Conservation (phyloP, 768 basidiomycete species). For the Pulveroboletus sp. region DNA sequence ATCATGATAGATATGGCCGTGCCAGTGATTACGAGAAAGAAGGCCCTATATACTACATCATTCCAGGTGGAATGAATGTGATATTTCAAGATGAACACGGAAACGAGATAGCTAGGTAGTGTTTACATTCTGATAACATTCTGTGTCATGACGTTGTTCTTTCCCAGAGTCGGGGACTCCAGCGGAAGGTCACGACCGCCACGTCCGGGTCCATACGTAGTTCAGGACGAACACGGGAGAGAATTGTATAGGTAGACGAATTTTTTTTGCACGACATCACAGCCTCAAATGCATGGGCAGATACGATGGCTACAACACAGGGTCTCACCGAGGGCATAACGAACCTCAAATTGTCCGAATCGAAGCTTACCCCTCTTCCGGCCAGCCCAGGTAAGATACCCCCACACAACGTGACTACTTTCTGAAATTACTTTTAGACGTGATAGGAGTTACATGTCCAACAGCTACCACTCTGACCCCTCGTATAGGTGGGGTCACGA, state of each 20-base stretch:
- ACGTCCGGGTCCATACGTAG: constrained; percentile 43
- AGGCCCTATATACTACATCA: constrained; percentile 50
- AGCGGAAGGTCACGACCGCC: constrained; percentile 23
- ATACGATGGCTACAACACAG: constrained; percentile 25
- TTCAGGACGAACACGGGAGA: constrained; percentile 55
- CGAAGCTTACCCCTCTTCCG: constrained; percentile 19
- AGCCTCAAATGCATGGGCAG: constrained; percentile 13
- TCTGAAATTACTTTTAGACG: constrained; percentile 14
- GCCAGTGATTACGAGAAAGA: constrained; percentile 17
- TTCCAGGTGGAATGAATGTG: constrained; percentile 60
- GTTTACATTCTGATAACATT: not conserved
- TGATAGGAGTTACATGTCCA: constrained; percentile 24
- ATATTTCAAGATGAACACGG: constrained; percentile 66
- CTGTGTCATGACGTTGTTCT: not conserved
- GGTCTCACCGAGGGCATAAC: constrained; percentile 17
- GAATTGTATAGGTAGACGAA: constrained; percentile 51
- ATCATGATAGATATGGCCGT: constrained; percentile 21
- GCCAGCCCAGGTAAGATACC: constrained; percentile 17
- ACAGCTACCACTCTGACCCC: constrained; percentile 20
- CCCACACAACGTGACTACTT: not conserved
- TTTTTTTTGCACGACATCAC: not conserved
- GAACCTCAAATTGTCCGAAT: constrained; percentile 26
- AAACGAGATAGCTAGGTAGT: constrained; percentile 58
- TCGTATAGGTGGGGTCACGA: constrained; percentile 22
- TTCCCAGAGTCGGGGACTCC: constrained; percentile 50